Conservation (phyloP, 441 rosid species). For the Eruca vesicaria region DNA sequence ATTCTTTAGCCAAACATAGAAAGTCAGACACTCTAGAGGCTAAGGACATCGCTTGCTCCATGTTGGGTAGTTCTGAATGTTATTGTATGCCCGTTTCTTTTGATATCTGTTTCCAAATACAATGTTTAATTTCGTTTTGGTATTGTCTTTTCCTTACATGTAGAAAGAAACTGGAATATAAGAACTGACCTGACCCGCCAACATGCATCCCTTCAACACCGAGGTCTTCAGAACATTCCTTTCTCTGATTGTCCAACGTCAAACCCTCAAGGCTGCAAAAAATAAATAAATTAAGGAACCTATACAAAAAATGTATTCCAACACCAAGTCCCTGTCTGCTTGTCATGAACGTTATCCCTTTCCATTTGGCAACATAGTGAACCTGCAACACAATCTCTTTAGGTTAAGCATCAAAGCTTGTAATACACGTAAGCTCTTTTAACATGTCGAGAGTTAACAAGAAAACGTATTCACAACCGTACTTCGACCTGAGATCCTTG, state of each 20-base stretch:
- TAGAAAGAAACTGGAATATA: conserved; percentile 92
- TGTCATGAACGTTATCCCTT: conserved; percentile 89
- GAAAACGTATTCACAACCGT: conserved; percentile 68
- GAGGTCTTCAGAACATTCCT: conserved; percentile 83
- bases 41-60: conserved; percentile 88
- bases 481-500: conserved; percentile 98
- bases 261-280: conserved; percentile 94
- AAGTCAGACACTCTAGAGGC: conserved; percentile 90
- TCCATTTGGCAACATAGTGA: conserved; percentile 98
- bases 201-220: conserved; percentile 90
- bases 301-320: too few species aligned
- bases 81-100: neutral
- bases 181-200: conserved; percentile 80
- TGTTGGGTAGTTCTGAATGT: conserved; percentile 70
- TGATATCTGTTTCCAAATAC: conserved; percentile 18
- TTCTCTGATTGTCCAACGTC: conserved; percentile 93
- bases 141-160: conserved; percentile 28
- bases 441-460: conserved; percentile 18
- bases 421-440: neutral
- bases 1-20: conserved; percentile 88
- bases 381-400: conserved; percentile 41
- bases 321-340: conserved; percentile 92
- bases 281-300: neutral
- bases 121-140: conserved; percentile 3
- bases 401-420: neutral